Evolutionary conservation across 192 early-diverging fungal genomes (phyloP), one percentile per base, ranked within the genome.

Genomic region (Paraglomus brasilianum): DNA sequence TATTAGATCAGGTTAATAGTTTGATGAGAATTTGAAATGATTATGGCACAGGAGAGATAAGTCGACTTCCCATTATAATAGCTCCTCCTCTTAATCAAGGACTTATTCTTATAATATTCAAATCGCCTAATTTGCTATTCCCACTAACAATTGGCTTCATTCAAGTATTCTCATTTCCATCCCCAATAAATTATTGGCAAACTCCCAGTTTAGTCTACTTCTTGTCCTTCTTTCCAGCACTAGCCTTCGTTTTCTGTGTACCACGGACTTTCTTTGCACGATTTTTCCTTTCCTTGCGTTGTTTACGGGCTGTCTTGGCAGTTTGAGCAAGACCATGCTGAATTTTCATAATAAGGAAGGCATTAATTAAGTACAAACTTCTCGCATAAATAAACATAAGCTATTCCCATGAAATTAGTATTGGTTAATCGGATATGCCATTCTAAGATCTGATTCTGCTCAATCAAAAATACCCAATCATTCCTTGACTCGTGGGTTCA

Each of bases 201-300:
- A 30, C 30, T 30, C 30, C 30, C 30, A 30, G 30, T 3, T 30
- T 30, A n/a, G 30, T 30, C 21, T 22, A 56, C 6, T 69, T 36
- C 62, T 71, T 85, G 77, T 87, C 83, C 75, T 87, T 85, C 82
- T 85, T 85, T 73, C 74, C 74, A 55, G 66, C 80, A 72, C 83
- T 75, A 68, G 81, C 85, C 81, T 88, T 89, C 81, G 82, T 80
- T 89, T 96, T 98, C 83, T 92, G 93, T 82, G 93, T 95, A 81
- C 95, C 95, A 76, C 91, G 87, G 88, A 95, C 84, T 91, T 95
- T 98, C 94, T 98, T 98, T 80, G 86, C 80, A 78, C 97, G 87
- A 93, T 98, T 98, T 91, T 96, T 96, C 80, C 91, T 88, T 81
- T 98, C 95, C 93, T 96, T 98, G 78, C 94, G 91, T 84, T 98